phyloP scores from a whole-genome alignment of 129 eudicot species.

The Flaveria ramosissima region DNA sequence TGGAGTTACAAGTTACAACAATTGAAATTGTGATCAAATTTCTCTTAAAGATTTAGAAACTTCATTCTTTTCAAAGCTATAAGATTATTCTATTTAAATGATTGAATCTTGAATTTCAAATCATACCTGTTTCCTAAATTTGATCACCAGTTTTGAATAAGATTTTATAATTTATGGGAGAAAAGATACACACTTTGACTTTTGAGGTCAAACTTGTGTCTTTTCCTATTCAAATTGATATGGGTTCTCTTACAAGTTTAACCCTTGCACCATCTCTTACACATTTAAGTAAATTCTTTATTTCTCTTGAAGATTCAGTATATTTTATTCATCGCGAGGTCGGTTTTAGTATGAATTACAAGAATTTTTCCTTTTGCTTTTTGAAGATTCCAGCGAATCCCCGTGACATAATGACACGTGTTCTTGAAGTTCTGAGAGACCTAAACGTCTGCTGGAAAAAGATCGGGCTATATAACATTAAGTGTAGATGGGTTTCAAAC shows the following conservation, averaged over 20 bases:
- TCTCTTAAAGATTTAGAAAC: neutral
- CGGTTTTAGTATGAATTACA: neutral
- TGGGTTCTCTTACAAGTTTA: neutral
- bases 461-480: slow-evolving; percentile 77
- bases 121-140: neutral
- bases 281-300: neutral
- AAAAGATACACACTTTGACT: slow-evolving; percentile 16
- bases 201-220: slow-evolving; percentile 14
- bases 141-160: neutral
- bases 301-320: neutral
- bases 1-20: no score
- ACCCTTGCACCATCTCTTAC: neutral
- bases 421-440: slow-evolving; percentile 69
- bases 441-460: slow-evolving; percentile 85
- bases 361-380: slow-evolving; percentile 7
- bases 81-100: neutral
- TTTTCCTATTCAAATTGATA: neutral
- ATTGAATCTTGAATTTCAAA: neutral
- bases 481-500: slow-evolving; percentile 63
- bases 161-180: neutral
- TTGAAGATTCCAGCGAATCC: slow-evolving; percentile 73
- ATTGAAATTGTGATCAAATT: neutral
- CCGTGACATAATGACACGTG: slow-evolving; percentile 67
- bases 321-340: neutral
- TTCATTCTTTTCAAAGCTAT: neutral